phyloP scores from a whole-genome alignment of 2,329 filamentous ascomycete genomes.

The Chaetomium olivaceum region DNA sequence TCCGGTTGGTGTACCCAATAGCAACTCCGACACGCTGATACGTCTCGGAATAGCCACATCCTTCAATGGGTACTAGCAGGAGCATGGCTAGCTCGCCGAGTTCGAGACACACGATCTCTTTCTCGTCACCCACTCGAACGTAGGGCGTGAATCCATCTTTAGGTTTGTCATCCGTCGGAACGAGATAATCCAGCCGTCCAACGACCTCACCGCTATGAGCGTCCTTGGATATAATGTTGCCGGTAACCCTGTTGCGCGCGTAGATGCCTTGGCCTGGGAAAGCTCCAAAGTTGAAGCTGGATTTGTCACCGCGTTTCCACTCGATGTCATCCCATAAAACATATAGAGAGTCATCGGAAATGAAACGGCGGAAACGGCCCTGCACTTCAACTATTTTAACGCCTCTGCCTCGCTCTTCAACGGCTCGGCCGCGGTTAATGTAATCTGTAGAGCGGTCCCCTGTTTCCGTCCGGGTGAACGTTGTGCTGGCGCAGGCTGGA shows the following conservation, averaged over 20 bases:
- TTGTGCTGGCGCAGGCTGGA: neutral
- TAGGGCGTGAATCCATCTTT: constrained; percentile 3
- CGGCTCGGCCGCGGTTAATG: constrained; percentile 21
- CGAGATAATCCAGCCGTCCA: constrained; percentile 32
- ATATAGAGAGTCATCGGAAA: constrained; percentile 20
- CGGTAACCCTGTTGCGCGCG: constrained; percentile 28
- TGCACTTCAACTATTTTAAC: constrained; percentile 30
- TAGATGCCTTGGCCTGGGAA: constrained; percentile 27
- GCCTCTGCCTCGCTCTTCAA: constrained; percentile 29
- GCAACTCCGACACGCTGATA: constrained; percentile 32
- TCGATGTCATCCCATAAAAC: constrained; percentile 29
- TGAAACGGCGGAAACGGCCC: constrained; percentile 31
- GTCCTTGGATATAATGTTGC: constrained; percentile 31
- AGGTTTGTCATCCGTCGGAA: neutral
- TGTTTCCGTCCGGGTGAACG: neutral
- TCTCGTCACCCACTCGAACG: constrained; percentile 28
- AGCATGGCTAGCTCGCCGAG: constrained; percentile 33
- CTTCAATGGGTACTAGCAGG: constrained; percentile 23
- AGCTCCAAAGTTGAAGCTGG: constrained; percentile 28
- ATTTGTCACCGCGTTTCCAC: constrained; percentile 18
- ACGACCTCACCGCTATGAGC: constrained; percentile 33
- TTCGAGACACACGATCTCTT: constrained; percentile 32
- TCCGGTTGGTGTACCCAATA: constrained; percentile 29
- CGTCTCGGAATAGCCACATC: constrained; percentile 11
- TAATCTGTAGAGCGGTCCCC: constrained; percentile 4